Conservation (phyloP, 2,329 filamentous ascomycete genomes). For the Trichoderma polysporum region DNA sequence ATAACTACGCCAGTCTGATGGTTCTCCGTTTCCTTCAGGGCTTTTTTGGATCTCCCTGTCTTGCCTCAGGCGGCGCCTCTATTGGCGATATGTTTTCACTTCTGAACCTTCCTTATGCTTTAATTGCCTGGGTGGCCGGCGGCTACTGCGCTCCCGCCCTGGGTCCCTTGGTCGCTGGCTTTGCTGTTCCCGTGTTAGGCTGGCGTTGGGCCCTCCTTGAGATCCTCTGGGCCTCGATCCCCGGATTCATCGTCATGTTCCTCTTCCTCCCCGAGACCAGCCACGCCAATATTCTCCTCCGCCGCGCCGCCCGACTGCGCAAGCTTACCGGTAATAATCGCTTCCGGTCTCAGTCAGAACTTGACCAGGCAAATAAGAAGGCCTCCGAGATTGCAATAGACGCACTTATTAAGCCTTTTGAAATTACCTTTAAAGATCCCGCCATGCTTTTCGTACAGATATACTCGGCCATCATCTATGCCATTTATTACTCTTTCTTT, state of each 20-base stretch:
- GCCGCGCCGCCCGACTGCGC: not conserved
- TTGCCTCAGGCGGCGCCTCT: no score
- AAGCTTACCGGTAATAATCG: not conserved
- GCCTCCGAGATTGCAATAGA: slow-evolving; percentile 22
- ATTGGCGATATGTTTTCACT: no score
- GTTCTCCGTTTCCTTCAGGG: no score
- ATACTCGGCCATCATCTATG: slow-evolving; percentile 47
- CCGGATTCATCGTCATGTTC: not conserved
- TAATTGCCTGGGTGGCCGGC: not conserved
- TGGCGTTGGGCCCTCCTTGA: not conserved
- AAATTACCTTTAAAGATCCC: slow-evolving; percentile 36
- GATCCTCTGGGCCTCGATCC: not conserved
- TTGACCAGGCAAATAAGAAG: slow-evolving; percentile 15
- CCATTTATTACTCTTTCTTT: not conserved
- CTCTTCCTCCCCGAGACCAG: not conserved
- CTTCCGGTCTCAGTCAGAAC: not conserved
- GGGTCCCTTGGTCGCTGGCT: not conserved
- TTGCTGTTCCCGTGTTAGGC: not conserved
- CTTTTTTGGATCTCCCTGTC: no score
- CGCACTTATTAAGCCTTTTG: slow-evolving; percentile 30
- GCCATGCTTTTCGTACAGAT: slow-evolving; percentile 36
- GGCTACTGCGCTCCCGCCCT: not conserved
- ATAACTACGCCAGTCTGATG: no score
- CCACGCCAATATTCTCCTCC: not conserved
- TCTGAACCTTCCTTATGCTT: no score